Evolutionary conservation across 768 basidiomycete species (phyloP), one percentile per base, ranked within the genome.

Genomic region (Kwoniella heveanensis): DNA sequence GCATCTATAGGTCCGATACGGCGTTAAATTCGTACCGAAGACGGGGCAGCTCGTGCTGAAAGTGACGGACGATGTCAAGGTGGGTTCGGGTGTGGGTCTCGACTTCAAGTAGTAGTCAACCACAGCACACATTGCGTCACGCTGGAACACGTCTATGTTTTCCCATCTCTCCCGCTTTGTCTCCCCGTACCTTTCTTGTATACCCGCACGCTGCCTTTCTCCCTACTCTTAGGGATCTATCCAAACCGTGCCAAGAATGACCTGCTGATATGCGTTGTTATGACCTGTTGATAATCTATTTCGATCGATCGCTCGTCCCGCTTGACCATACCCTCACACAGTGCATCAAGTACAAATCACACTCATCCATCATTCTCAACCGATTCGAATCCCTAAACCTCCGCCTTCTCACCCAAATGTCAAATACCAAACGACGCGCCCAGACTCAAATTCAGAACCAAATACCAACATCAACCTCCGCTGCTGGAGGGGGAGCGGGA

Each of bases 271-370:
- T n/a, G n/a, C n/a, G n/a, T n/a, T n/a, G n/a, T n/a, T n/a, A n/a
- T n/a, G n/a, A n/a, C n/a, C n/a, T n/a, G n/a, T n/a, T n/a, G n/a
- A n/a, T n/a, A n/a, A n/a, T n/a, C n/a, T n/a, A n/a, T n/a, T n/a
- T n/a, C n/a, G n/a, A n/a, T n/a, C n/a, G n/a, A n/a, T n/a, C n/a
- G n/a, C n/a, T n/a, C n/a, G n/a, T n/a, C n/a, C n/a, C n/a, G n/a
- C n/a, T n/a, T n/a, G n/a, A n/a, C n/a, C n/a, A n/a, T n/a, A n/a
- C n/a, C n/a, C n/a, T n/a, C n/a, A n/a, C 32, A 32, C 54, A 98
- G 95, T 95, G 92, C 79, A 84, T 97, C 71, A 96, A 94, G 80
- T 97, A 95, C 84, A 92, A 94, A 80, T 95, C 94, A 1, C 88
- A 88, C 71, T 96, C 93, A 2, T 91, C 90, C 54, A 88, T 95